Percentiles rank a stretch among this genome's conserved stretches.
Evolutionary conservation across 805 yeast species (phyloP).

Genomic region (Wickerhamiella spandovensis): DNA sequence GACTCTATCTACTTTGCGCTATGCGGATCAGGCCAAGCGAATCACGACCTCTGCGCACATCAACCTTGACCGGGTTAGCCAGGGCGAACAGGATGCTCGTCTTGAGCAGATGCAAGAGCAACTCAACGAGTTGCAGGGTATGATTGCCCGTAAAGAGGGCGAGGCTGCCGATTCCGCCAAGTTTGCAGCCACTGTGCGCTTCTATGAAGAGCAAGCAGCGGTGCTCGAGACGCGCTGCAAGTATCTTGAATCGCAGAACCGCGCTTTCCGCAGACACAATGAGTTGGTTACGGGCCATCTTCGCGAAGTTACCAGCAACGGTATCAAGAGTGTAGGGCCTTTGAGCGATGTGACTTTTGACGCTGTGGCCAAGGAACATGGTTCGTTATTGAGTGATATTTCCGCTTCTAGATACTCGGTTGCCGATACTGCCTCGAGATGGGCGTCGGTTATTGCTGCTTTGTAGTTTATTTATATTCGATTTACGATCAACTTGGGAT

Average conservation of each 20-base stretch:
- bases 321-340: neutral
- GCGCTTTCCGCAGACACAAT: slow-evolving; percentile 14
- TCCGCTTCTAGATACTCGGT: neutral
- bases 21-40: slow-evolving; percentile 63
- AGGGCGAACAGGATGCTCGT: slow-evolving; percentile 27
- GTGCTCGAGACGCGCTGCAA: slow-evolving; percentile 16
- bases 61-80: slow-evolving; percentile 31
- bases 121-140: slow-evolving; percentile 23
- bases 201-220: slow-evolving; percentile 22
- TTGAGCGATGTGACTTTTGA: neutral
- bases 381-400: neutral
- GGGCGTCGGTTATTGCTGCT: neutral
- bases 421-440: neutral
- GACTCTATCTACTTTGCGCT: slow-evolving; percentile 58
- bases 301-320: neutral
- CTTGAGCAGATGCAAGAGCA: slow-evolving; percentile 29
- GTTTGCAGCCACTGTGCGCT: slow-evolving; percentile 18
- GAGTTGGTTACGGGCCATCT: slow-evolving; percentile 14
- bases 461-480: neutral
- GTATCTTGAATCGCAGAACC: slow-evolving; percentile 15
- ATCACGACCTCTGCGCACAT: slow-evolving; percentile 49
- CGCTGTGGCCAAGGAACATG: neutral
- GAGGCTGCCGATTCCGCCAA: slow-evolving; percentile 18
- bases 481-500: too few relatives aligned
- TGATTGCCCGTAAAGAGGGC: slow-evolving; percentile 22